A percentile compares a stretch with the other conserved stretches of the same genome.
Conservation (phyloP, 306 rosid genomes). For the Dalbergia oliveri region DNA sequence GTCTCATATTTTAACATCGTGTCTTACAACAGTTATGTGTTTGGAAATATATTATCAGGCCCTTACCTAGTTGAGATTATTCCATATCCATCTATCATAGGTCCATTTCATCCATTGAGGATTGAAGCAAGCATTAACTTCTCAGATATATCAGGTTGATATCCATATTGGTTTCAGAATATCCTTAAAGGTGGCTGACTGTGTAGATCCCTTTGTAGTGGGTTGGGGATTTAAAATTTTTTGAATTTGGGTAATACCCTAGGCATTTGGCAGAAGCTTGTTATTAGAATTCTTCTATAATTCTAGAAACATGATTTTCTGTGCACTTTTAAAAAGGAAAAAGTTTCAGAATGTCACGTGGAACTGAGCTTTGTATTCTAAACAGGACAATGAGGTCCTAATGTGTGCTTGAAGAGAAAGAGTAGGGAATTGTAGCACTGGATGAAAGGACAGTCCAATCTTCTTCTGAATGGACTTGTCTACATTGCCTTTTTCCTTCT, state of each 20-base stretch:
- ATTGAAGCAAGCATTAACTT: conserved; percentile 9
- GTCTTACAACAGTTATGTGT: conserved; percentile 18
- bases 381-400: conserved; percentile 11
- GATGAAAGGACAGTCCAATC: conserved; percentile 16
- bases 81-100: background rate
- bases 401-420: background rate
- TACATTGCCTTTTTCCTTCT: background rate
- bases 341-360: background rate
- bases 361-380: background rate
- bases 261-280: conserved; percentile 19
- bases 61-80: conserved; percentile 6
- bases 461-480: conserved; percentile 3
- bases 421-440: background rate
- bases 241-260: background rate
- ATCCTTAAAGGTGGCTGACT: conserved; percentile 13
- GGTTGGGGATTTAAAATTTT: background rate
- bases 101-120: conserved; percentile 17
- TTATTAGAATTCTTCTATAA: conserved; percentile 2
- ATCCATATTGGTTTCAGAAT: background rate
- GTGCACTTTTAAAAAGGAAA: background rate
- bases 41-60: conserved; percentile 9
- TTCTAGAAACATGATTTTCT: background rate
- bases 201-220: conserved; percentile 1
- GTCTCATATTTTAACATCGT: background rate
- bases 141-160: background rate